Conservation (phyloP, 2,329 filamentous ascomycete species). For the Talaromyces piceae region DNA sequence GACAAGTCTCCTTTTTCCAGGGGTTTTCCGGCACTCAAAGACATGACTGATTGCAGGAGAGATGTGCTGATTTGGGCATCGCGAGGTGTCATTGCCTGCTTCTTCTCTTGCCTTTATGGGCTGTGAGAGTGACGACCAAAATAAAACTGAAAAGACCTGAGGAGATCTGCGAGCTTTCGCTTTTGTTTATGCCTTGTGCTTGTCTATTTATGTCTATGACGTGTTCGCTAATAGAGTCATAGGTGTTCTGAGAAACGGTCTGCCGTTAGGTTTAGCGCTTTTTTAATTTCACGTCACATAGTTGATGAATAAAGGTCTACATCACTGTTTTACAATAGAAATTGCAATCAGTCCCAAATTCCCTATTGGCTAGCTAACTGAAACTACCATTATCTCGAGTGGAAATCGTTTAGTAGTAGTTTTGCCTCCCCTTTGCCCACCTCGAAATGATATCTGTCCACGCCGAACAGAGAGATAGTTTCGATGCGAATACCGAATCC, state of each 20-base stretch:
- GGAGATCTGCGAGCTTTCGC: constrained; percentile 18
- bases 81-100: constrained; percentile 12
- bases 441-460: neutral
- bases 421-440: neutral
- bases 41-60: neutral
- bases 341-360: neutral
- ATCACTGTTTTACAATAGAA: neutral
- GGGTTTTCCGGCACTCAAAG: neutral
- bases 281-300: neutral
- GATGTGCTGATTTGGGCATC: constrained; percentile 5
- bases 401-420: neutral
- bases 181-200: neutral
- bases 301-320: neutral
- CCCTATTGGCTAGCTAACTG: neutral
- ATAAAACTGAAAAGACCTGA: constrained; percentile 41
- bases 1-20: constrained; percentile 18
- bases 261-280: too few relatives aligned
- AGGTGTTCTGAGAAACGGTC: too few relatives aligned
- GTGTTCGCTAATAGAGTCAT: neutral
- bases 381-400: neutral
- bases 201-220: neutral
- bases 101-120: constrained; percentile 11
- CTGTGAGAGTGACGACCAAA: constrained; percentile 33
- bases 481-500: neutral
- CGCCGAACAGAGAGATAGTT: neutral